Conservation (phyloP, 192 early-diverging fungal genomes). For the Entomortierella lignicola region DNA sequence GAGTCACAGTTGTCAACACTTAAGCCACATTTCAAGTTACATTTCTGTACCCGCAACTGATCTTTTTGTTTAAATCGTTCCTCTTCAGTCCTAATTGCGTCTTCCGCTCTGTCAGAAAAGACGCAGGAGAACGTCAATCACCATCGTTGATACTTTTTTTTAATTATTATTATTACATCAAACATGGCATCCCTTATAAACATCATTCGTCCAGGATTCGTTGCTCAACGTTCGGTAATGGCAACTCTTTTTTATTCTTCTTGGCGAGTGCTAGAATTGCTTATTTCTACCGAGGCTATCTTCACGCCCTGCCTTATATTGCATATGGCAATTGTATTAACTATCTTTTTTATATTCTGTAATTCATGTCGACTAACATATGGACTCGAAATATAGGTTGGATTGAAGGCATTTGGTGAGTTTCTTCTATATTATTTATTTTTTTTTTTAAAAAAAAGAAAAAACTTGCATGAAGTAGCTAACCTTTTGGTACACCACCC, state of each 20-base stretch:
- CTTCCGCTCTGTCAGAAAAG: not conserved
- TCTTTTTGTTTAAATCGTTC: not conserved
- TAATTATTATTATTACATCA: too few relatives aligned
- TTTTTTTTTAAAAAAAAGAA: too few relatives aligned
- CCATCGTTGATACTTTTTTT: too few relatives aligned
- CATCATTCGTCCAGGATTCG: slow-evolving; percentile 33
- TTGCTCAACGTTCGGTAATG: slow-evolving; percentile 41
- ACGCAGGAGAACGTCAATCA: not conserved
- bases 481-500: not conserved
- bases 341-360: too few relatives aligned
- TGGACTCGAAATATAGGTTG: not conserved
- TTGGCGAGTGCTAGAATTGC: too few relatives aligned
- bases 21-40: not conserved
- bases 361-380: too few relatives aligned
- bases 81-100: slow-evolving; percentile 1
- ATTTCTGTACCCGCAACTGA: not conserved
- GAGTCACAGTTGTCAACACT: not conserved
- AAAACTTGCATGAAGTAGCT: too few relatives aligned
- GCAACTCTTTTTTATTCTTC: not conserved
- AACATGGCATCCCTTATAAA: slow-evolving; percentile 39
- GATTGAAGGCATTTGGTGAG: slow-evolving; percentile 38
- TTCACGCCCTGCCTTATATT: not conserved
- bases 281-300: not conserved
- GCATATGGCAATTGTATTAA: too few relatives aligned
- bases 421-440: not conserved